Conservation (phyloP, 805 yeast species). For the Lachancea kluyveri region DNA sequence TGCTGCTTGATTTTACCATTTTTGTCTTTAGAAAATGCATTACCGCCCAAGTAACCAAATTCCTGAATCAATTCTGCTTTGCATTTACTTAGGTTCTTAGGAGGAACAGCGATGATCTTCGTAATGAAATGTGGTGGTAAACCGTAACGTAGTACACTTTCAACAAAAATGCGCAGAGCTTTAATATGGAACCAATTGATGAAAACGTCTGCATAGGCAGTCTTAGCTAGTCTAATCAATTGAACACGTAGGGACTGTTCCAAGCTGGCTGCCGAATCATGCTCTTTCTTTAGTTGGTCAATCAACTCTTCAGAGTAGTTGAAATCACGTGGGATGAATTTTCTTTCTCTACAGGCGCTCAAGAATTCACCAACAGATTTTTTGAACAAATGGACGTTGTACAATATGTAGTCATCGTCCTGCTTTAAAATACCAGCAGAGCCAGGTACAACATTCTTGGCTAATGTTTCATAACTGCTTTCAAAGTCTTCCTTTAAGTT, state of each 20-base stretch:
- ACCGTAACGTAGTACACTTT: slow-evolving; percentile 91
- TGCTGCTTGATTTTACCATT: slow-evolving; percentile 51
- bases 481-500: slow-evolving; percentile 53
- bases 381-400: slow-evolving; percentile 77
- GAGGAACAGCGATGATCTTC: slow-evolving; percentile 41
- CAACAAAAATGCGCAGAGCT: slow-evolving; percentile 82
- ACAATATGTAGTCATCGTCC: slow-evolving; percentile 71
- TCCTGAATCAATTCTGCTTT: slow-evolving; percentile 64
- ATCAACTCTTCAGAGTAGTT: slow-evolving; percentile 73
- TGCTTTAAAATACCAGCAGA: slow-evolving; percentile 63
- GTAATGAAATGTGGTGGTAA: slow-evolving; percentile 85
- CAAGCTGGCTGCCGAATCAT: slow-evolving; percentile 61
- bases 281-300: slow-evolving; percentile 71
- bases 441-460: slow-evolving; percentile 86
- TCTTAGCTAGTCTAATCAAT: slow-evolving; percentile 70
- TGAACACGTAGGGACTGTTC: slow-evolving; percentile 75
- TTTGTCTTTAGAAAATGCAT: slow-evolving; percentile 67
- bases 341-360: slow-evolving; percentile 68
- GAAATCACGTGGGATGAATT: slow-evolving; percentile 91
- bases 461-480: slow-evolving; percentile 65
- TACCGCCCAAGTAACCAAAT: slow-evolving; percentile 89
- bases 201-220: slow-evolving; percentile 85
- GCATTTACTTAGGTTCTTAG: slow-evolving; percentile 44
- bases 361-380: slow-evolving; percentile 69
- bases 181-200: slow-evolving; percentile 88